A percentile compares a stretch with the other conserved stretches of the same genome.
These are phyloP conservation scores for Nicotiana tabacum DNA, from an alignment of 257 asterid genomes.

Conservation along the genomic window DNA sequence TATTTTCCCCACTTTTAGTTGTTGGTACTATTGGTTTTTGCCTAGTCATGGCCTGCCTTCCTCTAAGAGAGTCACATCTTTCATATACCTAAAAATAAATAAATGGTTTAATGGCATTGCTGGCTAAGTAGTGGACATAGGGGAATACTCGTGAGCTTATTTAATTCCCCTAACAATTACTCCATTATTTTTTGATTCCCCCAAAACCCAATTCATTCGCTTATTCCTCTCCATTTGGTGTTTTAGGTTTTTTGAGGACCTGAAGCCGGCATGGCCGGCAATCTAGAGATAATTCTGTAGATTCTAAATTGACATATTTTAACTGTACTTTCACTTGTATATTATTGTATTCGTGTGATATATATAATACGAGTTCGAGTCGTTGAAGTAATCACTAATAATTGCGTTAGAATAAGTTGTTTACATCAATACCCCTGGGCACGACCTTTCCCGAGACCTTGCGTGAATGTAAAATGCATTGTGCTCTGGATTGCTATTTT, in stretches of 20 bases:
- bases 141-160: slow-evolving; percentile 45
- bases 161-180: slow-evolving; percentile 21
- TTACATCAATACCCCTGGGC: fast-evolving
- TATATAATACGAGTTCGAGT: too few relatives aligned
- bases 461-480: too few relatives aligned
- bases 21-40: slow-evolving; percentile 14
- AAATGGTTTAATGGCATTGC: slow-evolving; percentile 8
- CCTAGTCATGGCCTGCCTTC: slow-evolving; percentile 11
- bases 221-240: slow-evolving; percentile 25
- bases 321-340: too few relatives aligned
- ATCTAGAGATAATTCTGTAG: neutral
- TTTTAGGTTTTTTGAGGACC: neutral
- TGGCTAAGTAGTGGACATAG: slow-evolving; percentile 7
- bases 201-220: neutral
- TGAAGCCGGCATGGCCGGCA: slow-evolving; percentile 57
- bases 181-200: neutral
- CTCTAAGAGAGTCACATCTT: neutral
- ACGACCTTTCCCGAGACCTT: fast-evolving
- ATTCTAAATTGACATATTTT: neutral
- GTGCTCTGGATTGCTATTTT: too few relatives aligned
- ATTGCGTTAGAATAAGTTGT: too few relatives aligned
- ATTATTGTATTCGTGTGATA: too few relatives aligned
- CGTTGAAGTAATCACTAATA: too few relatives aligned
- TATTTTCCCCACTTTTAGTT: neutral
- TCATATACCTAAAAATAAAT: slow-evolving; percentile 12